Evolutionary conservation across 805 yeast species (phyloP), one percentile per base, ranked within the genome.

Genomic region (Wickerhamiella siamensis): DNA sequence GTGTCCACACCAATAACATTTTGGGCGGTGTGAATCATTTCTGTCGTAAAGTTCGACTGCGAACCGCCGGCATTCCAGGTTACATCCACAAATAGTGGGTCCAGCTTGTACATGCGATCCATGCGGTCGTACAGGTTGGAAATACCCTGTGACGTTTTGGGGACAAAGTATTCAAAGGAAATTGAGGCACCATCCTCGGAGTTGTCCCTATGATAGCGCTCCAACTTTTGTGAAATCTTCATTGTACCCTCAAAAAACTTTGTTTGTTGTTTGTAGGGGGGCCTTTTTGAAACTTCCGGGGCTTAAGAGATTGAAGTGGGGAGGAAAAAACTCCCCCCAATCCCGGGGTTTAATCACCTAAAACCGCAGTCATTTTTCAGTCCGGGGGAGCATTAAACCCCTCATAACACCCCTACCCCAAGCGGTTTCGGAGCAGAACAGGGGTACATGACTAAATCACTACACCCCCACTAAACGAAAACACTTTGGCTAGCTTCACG

Each of bases 1-100:
- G 97, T 88, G 55, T 88, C 97, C 46, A 88, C 66, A 6, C 96
- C 96, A 42, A 87, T 67, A 2, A 84, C 87, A 2, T 87, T 77
- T 52, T 87, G 94, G 1, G 96, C 75, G 2, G 94, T 84, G 51
- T 84, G 74, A 4, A 91, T 93, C 73, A 91, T 79, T 51, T 91
- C 97, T 29, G 86, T 80, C 19, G 98, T 86, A 48, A 86, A 65
- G 34, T 76, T 75, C 12, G 93, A 77, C 39, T 80, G 63, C 22
- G 93, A 71, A 4, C 97, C 97, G 33, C 98, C 98, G 3, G 98
- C 98, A 56, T 88, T 88, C 98, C 98, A 91, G 1, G 98, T 91
- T 48, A 91, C 82, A 58, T 91, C 98, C 45, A 91, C 77, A 61
- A 91, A 91, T 49, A 82, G 75, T 2, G 98, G 98, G 48, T 77